phyloP scores from a whole-genome alignment of 179 eudicot genomes.

The Pouteria campechiana region DNA sequence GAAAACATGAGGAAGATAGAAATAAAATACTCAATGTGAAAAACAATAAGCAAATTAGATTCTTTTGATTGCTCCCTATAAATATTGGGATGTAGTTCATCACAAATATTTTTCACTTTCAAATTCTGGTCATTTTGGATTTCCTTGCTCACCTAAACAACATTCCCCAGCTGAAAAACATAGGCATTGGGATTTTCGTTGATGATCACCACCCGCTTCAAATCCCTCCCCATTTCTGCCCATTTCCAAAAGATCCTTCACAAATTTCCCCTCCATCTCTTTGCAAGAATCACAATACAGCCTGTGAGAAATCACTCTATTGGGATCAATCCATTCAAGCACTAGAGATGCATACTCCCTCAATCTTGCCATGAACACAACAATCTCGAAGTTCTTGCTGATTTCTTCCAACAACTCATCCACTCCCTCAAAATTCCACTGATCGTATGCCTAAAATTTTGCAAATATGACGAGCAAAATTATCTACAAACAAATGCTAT shows the following conservation, averaged over 20 bases:
- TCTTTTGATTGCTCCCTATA: too few species aligned
- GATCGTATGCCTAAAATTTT: too few species aligned
- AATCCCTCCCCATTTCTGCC: slow-evolving; percentile 54
- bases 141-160: too few species aligned
- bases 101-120: too few species aligned
- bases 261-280: slow-evolving; percentile 61
- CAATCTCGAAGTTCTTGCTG: slow-evolving; percentile 43
- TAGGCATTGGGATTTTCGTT: slow-evolving; percentile 87
- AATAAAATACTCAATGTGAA: too few species aligned
- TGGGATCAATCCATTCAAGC: slow-evolving; percentile 36
- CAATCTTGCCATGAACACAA: slow-evolving; percentile 76
- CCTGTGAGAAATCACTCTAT: slow-evolving; percentile 35
- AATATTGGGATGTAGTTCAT: too few species aligned
- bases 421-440: too few species aligned
- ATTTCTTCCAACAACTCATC: slow-evolving; percentile 51
- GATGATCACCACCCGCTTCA: slow-evolving; percentile 50
- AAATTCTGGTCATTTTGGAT: too few species aligned
- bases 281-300: slow-evolving; percentile 62
- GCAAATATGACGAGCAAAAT: too few species aligned
- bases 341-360: slow-evolving; percentile 73
- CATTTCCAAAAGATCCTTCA: slow-evolving; percentile 54
- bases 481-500: too few species aligned
- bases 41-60: too few species aligned
- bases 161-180: slow-evolving; percentile 58
- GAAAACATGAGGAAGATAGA: too few species aligned